phyloP scores from a whole-genome alignment of 2,329 filamentous ascomycete genomes.

The Neofusicoccum kwambonambiense region DNA sequence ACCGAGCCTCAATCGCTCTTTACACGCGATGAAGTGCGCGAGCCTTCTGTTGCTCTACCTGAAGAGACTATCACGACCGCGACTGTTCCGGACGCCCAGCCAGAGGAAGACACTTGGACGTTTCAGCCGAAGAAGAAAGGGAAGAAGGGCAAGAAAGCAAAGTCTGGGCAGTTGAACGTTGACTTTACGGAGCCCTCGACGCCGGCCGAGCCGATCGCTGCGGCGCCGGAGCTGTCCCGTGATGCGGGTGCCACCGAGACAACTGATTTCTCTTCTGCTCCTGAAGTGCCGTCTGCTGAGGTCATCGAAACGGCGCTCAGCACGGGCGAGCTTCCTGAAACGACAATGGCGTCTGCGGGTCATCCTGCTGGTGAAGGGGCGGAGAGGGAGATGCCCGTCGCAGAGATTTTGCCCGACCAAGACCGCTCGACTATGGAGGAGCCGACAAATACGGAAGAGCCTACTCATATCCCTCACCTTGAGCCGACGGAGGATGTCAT shows the following conservation, averaged over 20 bases:
- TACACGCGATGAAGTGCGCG: neutral
- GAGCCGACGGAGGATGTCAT: too few species aligned
- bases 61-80: neutral
- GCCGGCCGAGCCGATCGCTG: neutral
- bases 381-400: neutral
- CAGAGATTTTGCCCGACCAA: neutral
- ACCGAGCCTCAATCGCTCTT: neutral
- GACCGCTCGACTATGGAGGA: neutral
- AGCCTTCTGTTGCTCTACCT: neutral
- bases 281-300: neutral
- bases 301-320: neutral
- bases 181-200: neutral
- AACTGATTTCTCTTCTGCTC: neutral
- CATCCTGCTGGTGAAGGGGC: neutral
- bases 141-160: conserved; percentile 6
- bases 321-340: conserved; percentile 2
- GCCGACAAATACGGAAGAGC: neutral
- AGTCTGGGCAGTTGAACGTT: neutral
- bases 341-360: neutral
- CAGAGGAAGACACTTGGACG: neutral
- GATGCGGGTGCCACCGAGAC: neutral
- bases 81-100: neutral
- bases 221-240: neutral
- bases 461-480: neutral
- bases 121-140: conserved; percentile 9